Evolutionary conservation across 2,329 filamentous ascomycete species (phyloP).

Genomic region (Davidsoniella australis): DNA sequence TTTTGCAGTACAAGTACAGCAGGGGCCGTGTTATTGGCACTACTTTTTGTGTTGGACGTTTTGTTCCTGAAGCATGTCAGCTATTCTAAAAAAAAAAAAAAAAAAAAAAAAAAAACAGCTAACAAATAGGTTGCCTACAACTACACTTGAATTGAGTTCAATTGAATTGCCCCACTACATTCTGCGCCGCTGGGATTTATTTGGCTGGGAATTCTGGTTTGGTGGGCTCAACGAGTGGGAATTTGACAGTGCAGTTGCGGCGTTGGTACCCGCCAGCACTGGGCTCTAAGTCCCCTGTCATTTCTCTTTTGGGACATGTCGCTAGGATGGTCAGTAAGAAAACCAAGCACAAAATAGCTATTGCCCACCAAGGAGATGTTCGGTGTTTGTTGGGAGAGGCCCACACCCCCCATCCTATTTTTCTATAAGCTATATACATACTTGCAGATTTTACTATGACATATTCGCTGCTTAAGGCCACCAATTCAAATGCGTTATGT

Average conservation of each 20-base stretch:
- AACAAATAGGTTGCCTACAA: neutral
- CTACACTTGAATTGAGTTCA: neutral
- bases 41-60: neutral
- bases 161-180: neutral
- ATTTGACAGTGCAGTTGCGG: conserved; percentile 2
- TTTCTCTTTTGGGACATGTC: conserved; percentile 2
- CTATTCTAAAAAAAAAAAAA: too few relatives aligned
- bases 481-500: too few relatives aligned
- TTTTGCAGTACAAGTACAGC: neutral
- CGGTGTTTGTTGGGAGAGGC: conserved; percentile 11
- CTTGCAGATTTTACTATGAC: too few relatives aligned
- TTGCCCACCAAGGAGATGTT: neutral
- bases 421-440: neutral
- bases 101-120: too few relatives aligned
- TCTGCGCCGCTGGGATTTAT: neutral
- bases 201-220: neutral
- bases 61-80: neutral
- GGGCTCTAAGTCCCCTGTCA: neutral
- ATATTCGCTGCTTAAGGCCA: too few relatives aligned
- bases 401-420: conserved; percentile 6
- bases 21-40: conserved; percentile 5
- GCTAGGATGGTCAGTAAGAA: neutral
- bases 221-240: conserved; percentile 11
- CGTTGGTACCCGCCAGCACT: conserved; percentile 2
- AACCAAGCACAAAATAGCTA: too few relatives aligned